Base-by-base conservation (phyloP, 805 yeast species). In the Kazachstania kunashirensis region DNA sequence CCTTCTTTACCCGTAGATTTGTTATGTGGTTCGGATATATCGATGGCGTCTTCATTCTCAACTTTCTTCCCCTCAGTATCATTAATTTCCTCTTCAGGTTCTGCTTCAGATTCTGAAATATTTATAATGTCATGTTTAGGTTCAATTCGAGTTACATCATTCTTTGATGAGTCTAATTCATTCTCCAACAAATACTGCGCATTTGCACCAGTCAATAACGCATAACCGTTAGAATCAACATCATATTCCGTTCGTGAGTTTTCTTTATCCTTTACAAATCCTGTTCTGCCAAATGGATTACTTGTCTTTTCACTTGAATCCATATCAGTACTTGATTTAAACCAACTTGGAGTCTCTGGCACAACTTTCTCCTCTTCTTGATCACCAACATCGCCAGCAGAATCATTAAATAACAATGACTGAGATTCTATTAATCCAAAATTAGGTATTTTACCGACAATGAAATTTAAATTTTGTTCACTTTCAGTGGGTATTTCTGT, bases 321-420 rank as follows among this genome's bases (percentile, higher is more conserved):
- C 11, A 19, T 16, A 6, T 12, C 15, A 4, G 24, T 11, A 10
- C 14, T 20, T 10, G 36, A 17, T 12, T 34, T 19, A 38, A 60
- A 60, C 65, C 65, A 60, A 12, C 47, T 36, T 4, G 65, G 65
- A 13, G 46, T 40, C 30, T 56, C 55, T 7, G 43, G 47, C 15
- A 27, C 15, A 12, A n/a, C 16, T 20, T 37, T 36, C 15, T 37
- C 35, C 12, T 39, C 41, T 7, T 41, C 36, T 11, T 29, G 35
- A 2, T 17, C 27, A 14, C 39, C 39, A 18, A 40, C 42, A 19
- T 36, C 37, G 8, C 8, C 13, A 9, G 31, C 34, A 8, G 19
- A 40, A 14, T 36, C 29, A 20, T 41, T 42, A 24, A 53, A 53
- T 8, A 52, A 37, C 18, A 52, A 44, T 2, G 57, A 52, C 19